Base-by-base conservation (phyloP, 305 asterid genomes). In the Petunia hybrid region DNA sequence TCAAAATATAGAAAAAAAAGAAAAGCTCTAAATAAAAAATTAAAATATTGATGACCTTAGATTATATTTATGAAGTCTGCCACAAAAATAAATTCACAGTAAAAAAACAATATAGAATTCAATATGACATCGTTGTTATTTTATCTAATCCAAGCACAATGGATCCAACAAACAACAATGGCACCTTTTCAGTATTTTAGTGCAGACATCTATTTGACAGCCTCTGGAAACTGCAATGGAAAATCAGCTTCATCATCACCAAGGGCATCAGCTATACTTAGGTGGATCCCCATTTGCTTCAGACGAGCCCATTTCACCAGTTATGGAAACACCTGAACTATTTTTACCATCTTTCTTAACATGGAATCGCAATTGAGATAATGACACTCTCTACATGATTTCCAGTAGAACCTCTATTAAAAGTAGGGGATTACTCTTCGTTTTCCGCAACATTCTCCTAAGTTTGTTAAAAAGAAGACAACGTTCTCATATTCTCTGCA, bases 201-300 rank as follows among this genome's bases (percentile, higher is more conserved):
- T 53, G 38, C 68, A 80, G 70, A 81, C 84, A 80, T 81, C 94
- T 86, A 94, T 98, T 56, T 88, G 82, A 51, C 79, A 74, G 63
- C 80, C 4, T 84, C 88, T 22, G 79, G 82, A 76, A 64, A 82
- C 13, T 89, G 68, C 53, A 76, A 73, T 55, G 41, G 89, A 84
- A 90, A 83, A 88, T 92, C 91, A 51, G 88, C 91, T 77, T 88
- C 98, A 82, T 96, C 99, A 78, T 96, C 99, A 53, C 99, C 99
- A 42, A 96, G 91, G 67, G 98, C 98, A 88, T 96, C 98, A 22
- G 98, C 98, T 81, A 96, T 84, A 87, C 92, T 96, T 90, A 96
- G 89, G 77, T 87, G 91, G 53, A 81, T 87, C 93, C 95, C 82
- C 88, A 76, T 86, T 85, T 60, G 88, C 92, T 67, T 87, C 91